Conservation (phyloP, 208 protist genomes). For the Trypanosoma platydactyli region DNA sequence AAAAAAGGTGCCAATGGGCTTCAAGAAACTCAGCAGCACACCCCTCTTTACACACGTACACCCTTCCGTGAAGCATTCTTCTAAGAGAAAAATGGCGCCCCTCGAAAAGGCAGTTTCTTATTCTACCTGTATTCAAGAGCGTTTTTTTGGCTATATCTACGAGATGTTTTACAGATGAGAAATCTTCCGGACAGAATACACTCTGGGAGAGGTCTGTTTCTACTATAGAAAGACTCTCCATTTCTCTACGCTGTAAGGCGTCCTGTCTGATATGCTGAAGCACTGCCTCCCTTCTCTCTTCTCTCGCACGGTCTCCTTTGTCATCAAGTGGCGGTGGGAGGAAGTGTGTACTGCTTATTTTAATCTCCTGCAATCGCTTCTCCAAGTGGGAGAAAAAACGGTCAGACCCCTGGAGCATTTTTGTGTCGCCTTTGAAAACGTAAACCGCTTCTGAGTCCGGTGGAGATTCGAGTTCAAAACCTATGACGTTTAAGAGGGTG, state of each 20-base stretch:
- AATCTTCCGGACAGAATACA: conserved; percentile 44
- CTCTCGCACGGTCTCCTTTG: not conserved
- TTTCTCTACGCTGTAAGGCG: not conserved
- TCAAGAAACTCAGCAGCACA: conserved; percentile 65
- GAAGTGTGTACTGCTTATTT: conserved; percentile 12
- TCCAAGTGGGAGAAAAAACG: conserved; percentile 53
- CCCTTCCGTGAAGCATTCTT: conserved; percentile 66
- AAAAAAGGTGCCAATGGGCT: conserved; percentile 83
- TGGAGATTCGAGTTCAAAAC: conserved; percentile 33
- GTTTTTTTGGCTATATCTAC: conserved; percentile 49
- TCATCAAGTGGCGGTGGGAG: conserved; percentile 15
- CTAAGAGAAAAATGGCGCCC: conserved; percentile 59
- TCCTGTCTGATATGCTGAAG: conserved; percentile 10
- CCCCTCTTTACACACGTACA: conserved; percentile 73
- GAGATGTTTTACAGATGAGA: conserved; percentile 38
- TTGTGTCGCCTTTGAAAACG: conserved; percentile 43
- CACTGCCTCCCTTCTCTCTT: conserved; percentile 22
- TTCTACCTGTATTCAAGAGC: conserved; percentile 67
- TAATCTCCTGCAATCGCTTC: conserved; percentile 26
- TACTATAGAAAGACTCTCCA: not conserved
- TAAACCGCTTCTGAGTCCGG: conserved; percentile 33
- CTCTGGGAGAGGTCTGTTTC: not conserved
- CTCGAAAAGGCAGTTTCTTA: conserved; percentile 85
- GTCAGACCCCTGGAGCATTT: conserved; percentile 47
- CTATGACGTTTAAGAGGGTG: conserved; percentile 52